Evolutionary conservation across 2,329 filamentous ascomycete genomes (phyloP), one percentile per base, ranked within the genome.

Genomic region (Ophiocordyceps robertsii): DNA sequence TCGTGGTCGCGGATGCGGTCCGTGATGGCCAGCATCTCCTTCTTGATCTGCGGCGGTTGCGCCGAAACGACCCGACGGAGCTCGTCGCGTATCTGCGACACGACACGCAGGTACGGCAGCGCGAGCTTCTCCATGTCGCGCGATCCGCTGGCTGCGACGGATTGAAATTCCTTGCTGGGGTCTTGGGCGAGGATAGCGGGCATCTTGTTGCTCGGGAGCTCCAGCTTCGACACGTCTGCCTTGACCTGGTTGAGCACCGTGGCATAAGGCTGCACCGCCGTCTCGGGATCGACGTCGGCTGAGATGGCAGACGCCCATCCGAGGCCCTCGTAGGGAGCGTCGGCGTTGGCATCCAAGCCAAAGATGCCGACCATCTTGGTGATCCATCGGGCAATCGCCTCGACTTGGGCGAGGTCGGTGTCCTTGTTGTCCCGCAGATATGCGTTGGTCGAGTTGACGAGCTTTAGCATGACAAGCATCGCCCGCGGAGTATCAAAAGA

Each of bases 401-500:
- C 71, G 4, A 78, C 56, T 13, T 66, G 66, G 10, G 55, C 50
- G 14, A 75, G 57, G 47, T 75, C 68, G 30, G 63, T 51, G 6
- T 65, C 60, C 46, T 68, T 68, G 49, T 69, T 64, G 13, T 66
- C 62, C 46, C 62, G 67, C 41, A 76, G 63, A 50, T 70, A 66
- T 42, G 72, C 66, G 61, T 95, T 95, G 56, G 82, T 83, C 36
- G 83, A 77, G 39, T 80, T 82, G 47, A 95, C 81, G 21, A 95
- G 66, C 43, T 85, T 78, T 2, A 80, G 77, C 38, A 95, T 81
- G n/a, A 78, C 66, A 39, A 75, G 73, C 82, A 95, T 87, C 6
- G 81, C 86, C 40, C 70, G 67, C 1, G 84, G 79, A 0, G 89
- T 95, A 61, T 95, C 83, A 59, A 95, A 94, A 0, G 88, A 95